phyloP scores from a whole-genome alignment of 1,284 basidiomycete genomes.

The Mycena sp. region DNA sequence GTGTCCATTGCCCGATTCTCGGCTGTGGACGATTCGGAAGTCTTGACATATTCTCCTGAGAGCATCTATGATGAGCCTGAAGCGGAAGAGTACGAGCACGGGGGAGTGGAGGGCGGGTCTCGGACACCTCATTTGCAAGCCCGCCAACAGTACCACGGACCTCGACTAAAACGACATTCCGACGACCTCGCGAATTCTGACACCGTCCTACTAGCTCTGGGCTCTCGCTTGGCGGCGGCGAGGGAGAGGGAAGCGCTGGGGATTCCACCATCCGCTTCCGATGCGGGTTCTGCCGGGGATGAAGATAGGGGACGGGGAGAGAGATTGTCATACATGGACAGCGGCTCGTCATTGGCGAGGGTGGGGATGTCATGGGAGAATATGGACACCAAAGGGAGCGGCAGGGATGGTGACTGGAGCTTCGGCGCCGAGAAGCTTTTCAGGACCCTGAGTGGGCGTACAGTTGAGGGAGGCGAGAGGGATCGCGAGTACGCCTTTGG shows the following conservation, averaged over 20 bases:
- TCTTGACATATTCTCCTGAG: conserved; percentile 20
- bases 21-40: conserved; percentile 7
- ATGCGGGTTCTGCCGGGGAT: conserved; percentile 27
- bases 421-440: conserved; percentile 64
- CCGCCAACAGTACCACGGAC: background rate
- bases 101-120: background rate
- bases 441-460: conserved; percentile 46
- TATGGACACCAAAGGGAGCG: background rate
- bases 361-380: conserved; percentile 49
- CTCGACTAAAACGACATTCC: conserved; percentile 18
- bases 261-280: conserved; percentile 53
- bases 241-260: conserved; percentile 57
- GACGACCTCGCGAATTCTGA: conserved; percentile 39
- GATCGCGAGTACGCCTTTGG: background rate
- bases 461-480: conserved; percentile 8
- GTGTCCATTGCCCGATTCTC: background rate
- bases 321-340: conserved; percentile 28
- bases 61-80: conserved; percentile 25
- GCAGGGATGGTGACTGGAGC: conserved; percentile 49
- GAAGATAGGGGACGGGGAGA: conserved; percentile 31
- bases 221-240: conserved; percentile 51
- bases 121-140: background rate
- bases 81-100: conserved; percentile 8
- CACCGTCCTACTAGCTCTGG: conserved; percentile 46
- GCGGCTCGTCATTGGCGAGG: conserved; percentile 55